Base-by-base conservation (phyloP, 805 yeast species). In the Schizosaccharomyces lindneri region DNA sequence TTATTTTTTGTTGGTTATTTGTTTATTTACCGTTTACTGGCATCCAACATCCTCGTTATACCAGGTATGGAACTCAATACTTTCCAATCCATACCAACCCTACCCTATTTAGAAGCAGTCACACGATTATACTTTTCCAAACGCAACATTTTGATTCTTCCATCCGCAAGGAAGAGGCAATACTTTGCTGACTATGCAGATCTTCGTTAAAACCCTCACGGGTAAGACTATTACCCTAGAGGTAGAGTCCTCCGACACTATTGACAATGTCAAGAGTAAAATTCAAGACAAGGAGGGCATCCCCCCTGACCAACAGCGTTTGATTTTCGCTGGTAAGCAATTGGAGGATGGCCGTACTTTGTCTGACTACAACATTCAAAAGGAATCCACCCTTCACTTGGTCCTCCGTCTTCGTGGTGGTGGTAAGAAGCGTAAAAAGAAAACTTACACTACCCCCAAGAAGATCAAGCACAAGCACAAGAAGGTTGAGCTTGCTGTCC, bases 391-490 rank as follows among this genome's bases (percentile, higher is more conserved):
- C 65, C 77, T 89, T 62, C 96, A 90, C 77, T 83, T 90, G 79
- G 97, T 90, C 68, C 80, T 90, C 68, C 88, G 97, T 82, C 85
- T 90, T 76, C 87, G 97, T 81, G 97, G 97, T 76, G 96, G 95
- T 79, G 95, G 95, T 82, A 93, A 89, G 86, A 93, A 93, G 93
- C 90, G 95, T 84, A 93, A 93, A 93, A 93, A 93, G 96, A 90
- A 90, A 95, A 97, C 88, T 76, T 93, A 90, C 90, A 90, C 97
- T 81, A 90, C 97, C 75, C 98, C 98, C 82, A 93, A 93, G 89
- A 94, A 89, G 85, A 87, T 93, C 81, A 87, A 80, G 81, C 97
- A 93, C 94, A 89, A 88, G 85, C 96, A 87, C 85, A 93, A 86
- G 87, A 93, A 90, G 83, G 87, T 86, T 79, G 93, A 93, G 86